Conservation (phyloP, 2,329 filamentous ascomycete species). For the Aspergillus flavus region DNA sequence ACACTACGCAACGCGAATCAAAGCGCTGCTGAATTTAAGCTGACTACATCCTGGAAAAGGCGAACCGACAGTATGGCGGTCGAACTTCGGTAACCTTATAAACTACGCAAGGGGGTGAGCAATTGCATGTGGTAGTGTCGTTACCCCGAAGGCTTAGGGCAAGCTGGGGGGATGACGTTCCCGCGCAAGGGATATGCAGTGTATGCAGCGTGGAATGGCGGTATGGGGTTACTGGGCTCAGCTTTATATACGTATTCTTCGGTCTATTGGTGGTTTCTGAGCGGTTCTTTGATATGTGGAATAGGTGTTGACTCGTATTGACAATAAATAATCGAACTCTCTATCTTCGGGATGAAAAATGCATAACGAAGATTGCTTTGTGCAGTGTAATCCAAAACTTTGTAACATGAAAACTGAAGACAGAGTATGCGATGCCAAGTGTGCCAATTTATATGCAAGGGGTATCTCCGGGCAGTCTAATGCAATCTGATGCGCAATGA, state of each 20-base stretch:
- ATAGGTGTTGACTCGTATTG: neutral
- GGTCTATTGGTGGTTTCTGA: neutral
- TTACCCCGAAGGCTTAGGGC: neutral
- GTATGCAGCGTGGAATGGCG: neutral
- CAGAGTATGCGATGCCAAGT: neutral
- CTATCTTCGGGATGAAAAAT: neutral
- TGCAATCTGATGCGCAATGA: conserved; percentile 4
- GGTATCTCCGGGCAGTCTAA: conserved; percentile 3
- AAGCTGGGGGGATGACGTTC: neutral
- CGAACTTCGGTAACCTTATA: neutral
- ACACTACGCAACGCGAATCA: no score
- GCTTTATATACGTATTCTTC: neutral
- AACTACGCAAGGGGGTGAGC: neutral
- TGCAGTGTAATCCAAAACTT: neutral
- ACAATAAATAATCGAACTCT: neutral
- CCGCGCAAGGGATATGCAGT: neutral
- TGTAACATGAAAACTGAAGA: neutral
- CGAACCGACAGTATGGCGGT: neutral
- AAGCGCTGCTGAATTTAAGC: no score
- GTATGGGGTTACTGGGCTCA: neutral
- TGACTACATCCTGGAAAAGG: no score
- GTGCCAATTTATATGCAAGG: conserved; percentile 3
- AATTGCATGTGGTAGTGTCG: neutral
- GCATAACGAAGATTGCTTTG: neutral
- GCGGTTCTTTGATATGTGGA: neutral